Evolutionary conservation across 140 eudicot species (phyloP), one percentile per base, ranked within the genome.

Genomic region (Oenanthe javanica): DNA sequence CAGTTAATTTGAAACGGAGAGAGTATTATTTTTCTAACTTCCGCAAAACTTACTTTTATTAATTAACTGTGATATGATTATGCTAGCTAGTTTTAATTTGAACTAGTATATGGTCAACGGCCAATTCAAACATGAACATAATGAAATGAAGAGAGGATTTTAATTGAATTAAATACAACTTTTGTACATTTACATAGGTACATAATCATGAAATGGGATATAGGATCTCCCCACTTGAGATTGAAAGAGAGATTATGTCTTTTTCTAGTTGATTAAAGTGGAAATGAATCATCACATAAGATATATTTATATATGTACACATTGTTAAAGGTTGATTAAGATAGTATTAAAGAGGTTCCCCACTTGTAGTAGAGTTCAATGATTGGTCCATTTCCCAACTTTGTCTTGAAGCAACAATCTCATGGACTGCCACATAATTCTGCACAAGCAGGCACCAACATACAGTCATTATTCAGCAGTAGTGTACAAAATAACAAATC

Each of bases 361-460:
- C 89, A 85, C 86, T 86, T 82, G 84, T 43, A 25, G 82, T 45
- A 79, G 87, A 25, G 61, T 77, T 81, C 43, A 59, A 82, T 81
- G 79, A 90, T 90, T 90, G 89, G 85, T 76, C 81, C 79, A 75
- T 81, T 84, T 88, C 85, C 92, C 91, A 90, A 70, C 82, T 86
- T 84, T 90, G 85, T 87, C 84, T 86, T 11, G 89, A 85, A 63
- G 86, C 92, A 82, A 90, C 88, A 36, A 80, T 77, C 66, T 82
- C 84, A 82, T 88, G 92, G 50, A 67, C 84, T 57, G 89, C 83
- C 77, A 61, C 86, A 82, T 90, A 90, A 43, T 88, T 92, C 96
- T 90, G 84, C 90, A 86, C 38, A 50, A 77, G 31, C 52, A 59
- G 48, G 55, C 15, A 61, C 19, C 18, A 14, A 69, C 27, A 1